A percentile compares a stretch with the other conserved stretches of the same genome.
Evolutionary conservation across 106 monocot genomes (phyloP).

Genomic region (Dioscorea dumetorum): DNA sequence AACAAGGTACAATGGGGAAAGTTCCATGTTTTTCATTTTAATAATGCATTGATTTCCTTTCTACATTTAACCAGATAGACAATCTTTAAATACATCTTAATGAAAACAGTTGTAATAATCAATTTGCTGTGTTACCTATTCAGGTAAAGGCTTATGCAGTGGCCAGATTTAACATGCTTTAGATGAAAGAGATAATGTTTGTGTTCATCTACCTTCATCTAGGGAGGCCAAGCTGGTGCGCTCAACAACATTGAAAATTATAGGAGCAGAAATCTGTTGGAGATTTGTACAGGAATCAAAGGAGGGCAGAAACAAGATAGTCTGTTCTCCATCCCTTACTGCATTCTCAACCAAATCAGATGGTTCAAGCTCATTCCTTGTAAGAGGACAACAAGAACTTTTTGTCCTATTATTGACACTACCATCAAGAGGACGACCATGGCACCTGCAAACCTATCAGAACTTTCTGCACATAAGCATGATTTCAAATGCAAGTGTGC

Average conservation of each 20-base stretch:
- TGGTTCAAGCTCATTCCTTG: conserved; percentile 28
- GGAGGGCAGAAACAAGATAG: conserved; percentile 57
- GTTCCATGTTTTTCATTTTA: not conserved
- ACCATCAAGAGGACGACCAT: conserved; percentile 42
- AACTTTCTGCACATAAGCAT: conserved; percentile 3
- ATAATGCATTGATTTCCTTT: not conserved
- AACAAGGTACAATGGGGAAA: not conserved
- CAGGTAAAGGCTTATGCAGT: too few relatives aligned
- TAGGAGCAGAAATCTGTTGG: conserved; percentile 25
- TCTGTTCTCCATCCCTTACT: conserved; percentile 51
- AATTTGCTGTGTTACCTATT: too few relatives aligned
- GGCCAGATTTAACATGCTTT: too few relatives aligned
- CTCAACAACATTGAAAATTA: conserved; percentile 64
- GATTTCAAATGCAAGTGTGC: not conserved
- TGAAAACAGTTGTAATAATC: too few relatives aligned
- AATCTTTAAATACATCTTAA: too few relatives aligned
- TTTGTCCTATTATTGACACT: conserved; percentile 17
- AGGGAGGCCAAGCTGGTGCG: conserved; percentile 64
- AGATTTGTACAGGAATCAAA: conserved; percentile 32
- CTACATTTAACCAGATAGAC: too few relatives aligned
- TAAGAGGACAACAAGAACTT: conserved; percentile 35
- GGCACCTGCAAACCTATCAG: conserved; percentile 80
- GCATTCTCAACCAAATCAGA: conserved; percentile 55
- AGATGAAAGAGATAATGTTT: too few relatives aligned
- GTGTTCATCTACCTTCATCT: conserved; percentile 53